Percentiles rank a stretch among this genome's conserved stretches.
These are phyloP conservation scores for Staphylotrichum longicolle DNA, from an alignment of 495 filamentous ascomycete species.

Conservation along the genomic window DNA sequence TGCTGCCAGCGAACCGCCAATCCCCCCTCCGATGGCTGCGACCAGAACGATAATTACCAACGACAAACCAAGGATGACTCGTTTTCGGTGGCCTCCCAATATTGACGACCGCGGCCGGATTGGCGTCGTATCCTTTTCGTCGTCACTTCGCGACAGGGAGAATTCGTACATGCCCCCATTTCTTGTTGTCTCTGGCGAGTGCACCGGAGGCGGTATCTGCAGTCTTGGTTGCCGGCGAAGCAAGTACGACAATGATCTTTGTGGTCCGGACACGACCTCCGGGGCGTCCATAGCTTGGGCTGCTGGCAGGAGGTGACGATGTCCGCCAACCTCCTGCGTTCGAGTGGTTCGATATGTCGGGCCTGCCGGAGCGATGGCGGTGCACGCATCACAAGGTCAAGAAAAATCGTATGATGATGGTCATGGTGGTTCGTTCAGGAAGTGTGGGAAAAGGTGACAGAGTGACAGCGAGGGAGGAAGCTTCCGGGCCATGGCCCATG, in stretches of 20 bases:
- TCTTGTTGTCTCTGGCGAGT: not conserved
- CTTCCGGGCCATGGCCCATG: too few species aligned
- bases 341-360: not conserved
- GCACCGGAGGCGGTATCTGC: slow-evolving; percentile 9
- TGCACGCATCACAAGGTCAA: not conserved
- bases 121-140: slow-evolving; percentile 9
- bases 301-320: slow-evolving; percentile 8
- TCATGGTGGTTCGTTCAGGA: not conserved
- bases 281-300: slow-evolving; percentile 11
- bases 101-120: slow-evolving; percentile 3
- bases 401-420: not conserved
- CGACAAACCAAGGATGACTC: slow-evolving; percentile 5
- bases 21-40: slow-evolving; percentile 18
- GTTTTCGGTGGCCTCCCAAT: slow-evolving; percentile 4
- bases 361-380: not conserved
- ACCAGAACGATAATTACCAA: slow-evolving; percentile 11
- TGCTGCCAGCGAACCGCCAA: slow-evolving; percentile 17
- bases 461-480: too few species aligned
- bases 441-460: not conserved
- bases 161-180: slow-evolving; percentile 11
- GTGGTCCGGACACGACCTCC: slow-evolving; percentile 12
- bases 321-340: slow-evolving; percentile 7
- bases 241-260: slow-evolving; percentile 16
- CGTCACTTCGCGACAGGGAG: not conserved
- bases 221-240: slow-evolving; percentile 13